A percentile compares a stretch with the other conserved stretches of the same genome.
Conservation (phyloP, 306 rosid species). For the Rosa multiflora region DNA sequence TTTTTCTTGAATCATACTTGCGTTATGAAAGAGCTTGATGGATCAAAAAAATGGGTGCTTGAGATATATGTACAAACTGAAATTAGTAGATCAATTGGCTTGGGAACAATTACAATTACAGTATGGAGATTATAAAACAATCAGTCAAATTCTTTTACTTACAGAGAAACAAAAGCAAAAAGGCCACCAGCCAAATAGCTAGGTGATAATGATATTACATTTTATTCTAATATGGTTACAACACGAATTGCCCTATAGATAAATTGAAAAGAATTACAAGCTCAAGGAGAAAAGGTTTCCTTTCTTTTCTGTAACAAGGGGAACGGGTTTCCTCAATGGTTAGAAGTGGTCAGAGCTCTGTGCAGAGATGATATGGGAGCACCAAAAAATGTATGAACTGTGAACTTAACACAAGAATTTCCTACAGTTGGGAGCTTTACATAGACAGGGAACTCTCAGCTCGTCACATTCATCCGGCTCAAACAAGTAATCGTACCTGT, state of each 20-base stretch:
- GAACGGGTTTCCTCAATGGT: constrained; percentile 34
- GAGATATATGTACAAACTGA: background rate
- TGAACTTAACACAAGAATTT: constrained; percentile 68
- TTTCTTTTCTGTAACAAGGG: background rate
- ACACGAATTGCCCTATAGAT: constrained; percentile 26
- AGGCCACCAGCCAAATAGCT: constrained; percentile 30
- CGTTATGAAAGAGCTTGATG: background rate
- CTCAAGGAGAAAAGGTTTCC: background rate
- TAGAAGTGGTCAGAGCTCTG: constrained; percentile 38
- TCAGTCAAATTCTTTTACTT: background rate
- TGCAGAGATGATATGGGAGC: background rate
- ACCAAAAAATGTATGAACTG: constrained; percentile 18
- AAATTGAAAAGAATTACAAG: constrained; percentile 6
- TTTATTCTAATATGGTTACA: constrained; percentile 30
- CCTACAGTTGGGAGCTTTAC: constrained; percentile 76
- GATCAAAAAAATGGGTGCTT: background rate
- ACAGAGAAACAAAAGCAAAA: background rate
- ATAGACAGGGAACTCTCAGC: constrained; percentile 85
- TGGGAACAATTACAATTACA: background rate
- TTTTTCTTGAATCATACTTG: too few relatives aligned
- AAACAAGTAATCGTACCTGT: constrained; percentile 93
- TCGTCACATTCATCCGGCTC: constrained; percentile 89
- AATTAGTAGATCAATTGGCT: background rate
- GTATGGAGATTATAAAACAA: background rate
- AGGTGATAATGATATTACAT: constrained; percentile 27